These are phyloP conservation scores for Gleditsia sinensis DNA, from an alignment of 306 rosid genomes.

Conservation along the genomic window DNA sequence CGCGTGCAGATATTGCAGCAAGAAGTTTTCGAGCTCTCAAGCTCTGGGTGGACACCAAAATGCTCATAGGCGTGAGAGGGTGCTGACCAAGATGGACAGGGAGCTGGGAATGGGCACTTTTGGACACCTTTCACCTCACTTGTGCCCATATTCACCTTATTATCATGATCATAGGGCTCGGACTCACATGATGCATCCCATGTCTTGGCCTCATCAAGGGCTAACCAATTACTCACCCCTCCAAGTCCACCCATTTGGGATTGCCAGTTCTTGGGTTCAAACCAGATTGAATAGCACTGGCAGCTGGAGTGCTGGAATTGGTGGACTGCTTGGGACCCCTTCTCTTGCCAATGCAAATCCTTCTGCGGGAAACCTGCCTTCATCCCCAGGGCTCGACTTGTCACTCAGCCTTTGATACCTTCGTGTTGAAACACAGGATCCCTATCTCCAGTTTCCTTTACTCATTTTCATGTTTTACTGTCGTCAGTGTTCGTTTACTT, in stretches of 20 bases:
- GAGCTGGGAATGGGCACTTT: background rate
- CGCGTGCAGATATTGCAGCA: background rate
- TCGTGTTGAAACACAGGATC: no score
- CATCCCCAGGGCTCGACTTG: background rate
- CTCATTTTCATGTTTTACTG: background rate
- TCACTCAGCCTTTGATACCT: slow-evolving; percentile 7
- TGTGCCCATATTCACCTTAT: background rate
- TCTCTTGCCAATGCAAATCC: background rate
- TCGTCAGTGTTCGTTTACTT: background rate
- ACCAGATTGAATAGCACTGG: no score
- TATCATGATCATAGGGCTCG: background rate
- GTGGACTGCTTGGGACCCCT: no score
- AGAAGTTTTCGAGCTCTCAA: slow-evolving; percentile 1
- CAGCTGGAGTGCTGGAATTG: no score
- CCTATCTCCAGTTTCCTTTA: no score
- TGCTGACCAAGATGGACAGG: background rate
- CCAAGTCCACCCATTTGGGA: background rate
- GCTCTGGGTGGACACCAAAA: slow-evolving; percentile 13
- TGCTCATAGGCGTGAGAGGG: slow-evolving; percentile 3
- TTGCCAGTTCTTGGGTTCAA: background rate
- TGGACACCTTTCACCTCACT: background rate
- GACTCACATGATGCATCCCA: no score
- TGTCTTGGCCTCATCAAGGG: background rate
- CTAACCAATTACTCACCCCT: background rate
- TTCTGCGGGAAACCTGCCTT: background rate